A percentile compares a stretch with the other conserved stretches of the same genome.
Conservation (phyloP, 2,329 filamentous ascomycete genomes). For the Nakataea oryzae region DNA sequence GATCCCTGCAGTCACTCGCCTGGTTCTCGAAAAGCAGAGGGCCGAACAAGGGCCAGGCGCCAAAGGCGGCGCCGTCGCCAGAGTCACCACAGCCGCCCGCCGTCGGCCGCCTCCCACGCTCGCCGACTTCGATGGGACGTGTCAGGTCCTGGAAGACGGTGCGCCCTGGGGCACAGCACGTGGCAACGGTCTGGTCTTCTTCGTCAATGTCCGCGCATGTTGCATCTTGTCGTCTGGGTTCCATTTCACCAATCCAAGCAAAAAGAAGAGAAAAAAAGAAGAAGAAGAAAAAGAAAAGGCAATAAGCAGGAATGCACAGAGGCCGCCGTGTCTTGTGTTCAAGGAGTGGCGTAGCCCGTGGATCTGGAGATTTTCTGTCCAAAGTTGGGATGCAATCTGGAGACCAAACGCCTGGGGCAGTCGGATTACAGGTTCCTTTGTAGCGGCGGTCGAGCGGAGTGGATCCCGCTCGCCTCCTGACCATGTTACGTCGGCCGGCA, state of each 20-base stretch:
- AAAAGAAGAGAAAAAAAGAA: too few relatives aligned
- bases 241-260: not conserved
- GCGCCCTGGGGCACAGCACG: slow-evolving; percentile 25
- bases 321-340: too few relatives aligned
- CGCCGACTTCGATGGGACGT: slow-evolving; percentile 33
- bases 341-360: too few relatives aligned
- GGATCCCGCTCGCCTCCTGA: not conserved
- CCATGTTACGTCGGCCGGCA: not conserved
- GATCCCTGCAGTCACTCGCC: slow-evolving; percentile 53
- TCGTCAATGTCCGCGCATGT: slow-evolving; percentile 15
- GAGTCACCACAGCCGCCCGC: not conserved
- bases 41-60: slow-evolving; percentile 51
- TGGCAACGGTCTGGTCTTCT: slow-evolving; percentile 22
- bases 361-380: too few relatives aligned
- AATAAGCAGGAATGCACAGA: too few relatives aligned
- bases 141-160: slow-evolving; percentile 21
- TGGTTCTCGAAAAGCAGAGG: slow-evolving; percentile 66
- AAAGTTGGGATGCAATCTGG: not conserved
- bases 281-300: too few relatives aligned
- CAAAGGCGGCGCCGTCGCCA: slow-evolving; percentile 34
- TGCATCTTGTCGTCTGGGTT: not conserved
- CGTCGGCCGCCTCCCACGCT: slow-evolving; percentile 6
- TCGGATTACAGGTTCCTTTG: too few relatives aligned
- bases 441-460: too few relatives aligned
- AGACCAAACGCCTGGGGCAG: too few relatives aligned